These are phyloP conservation scores for Cryptosporidium ryanae DNA, from an alignment of 169 alveolate genomes.

Conservation along the genomic window DNA sequence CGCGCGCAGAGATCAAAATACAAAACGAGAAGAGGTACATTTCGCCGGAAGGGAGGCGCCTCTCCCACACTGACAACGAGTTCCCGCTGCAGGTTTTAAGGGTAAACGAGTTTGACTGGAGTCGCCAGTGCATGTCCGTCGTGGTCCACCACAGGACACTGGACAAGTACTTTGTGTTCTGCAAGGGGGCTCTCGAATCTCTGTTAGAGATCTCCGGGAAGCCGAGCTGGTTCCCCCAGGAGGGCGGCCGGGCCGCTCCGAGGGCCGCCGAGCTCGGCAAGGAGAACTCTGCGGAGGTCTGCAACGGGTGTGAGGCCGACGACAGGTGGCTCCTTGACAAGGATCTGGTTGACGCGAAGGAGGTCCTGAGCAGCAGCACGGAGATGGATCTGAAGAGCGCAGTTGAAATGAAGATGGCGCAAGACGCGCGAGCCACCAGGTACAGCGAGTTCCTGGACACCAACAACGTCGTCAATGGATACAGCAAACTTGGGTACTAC, in stretches of 20 bases:
- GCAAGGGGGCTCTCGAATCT: constrained; percentile 47
- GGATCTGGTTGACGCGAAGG: constrained; percentile 41
- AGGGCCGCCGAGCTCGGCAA: not conserved
- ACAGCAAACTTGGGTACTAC: constrained; percentile 58
- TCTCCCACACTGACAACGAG: not conserved
- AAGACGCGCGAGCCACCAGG: not conserved
- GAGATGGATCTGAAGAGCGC: constrained; percentile 10
- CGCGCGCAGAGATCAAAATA: constrained; percentile 48
- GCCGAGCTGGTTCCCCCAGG: no score
- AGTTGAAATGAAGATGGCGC: not conserved
- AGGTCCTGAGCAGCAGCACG: constrained; percentile 18
- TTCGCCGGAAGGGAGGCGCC: not conserved
- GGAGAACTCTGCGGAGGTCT: not conserved
- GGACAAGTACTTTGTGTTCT: constrained; percentile 31
- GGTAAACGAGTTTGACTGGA: constrained; percentile 63
- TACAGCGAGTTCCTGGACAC: not conserved
- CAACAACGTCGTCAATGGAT: constrained; percentile 19
- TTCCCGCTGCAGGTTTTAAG: constrained; percentile 52
- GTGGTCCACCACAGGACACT: constrained; percentile 44
- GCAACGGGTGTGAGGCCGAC: not conserved
- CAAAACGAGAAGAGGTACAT: constrained; percentile 51
- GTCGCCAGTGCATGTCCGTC: constrained; percentile 38
- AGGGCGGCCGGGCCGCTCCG: no score
- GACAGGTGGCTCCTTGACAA: constrained; percentile 51
- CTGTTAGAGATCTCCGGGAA: constrained; percentile 7